Evolutionary conservation across 345 rosid genomes (phyloP), one percentile per base, ranked within the genome.

Genomic region (Bruguiera sexangula): DNA sequence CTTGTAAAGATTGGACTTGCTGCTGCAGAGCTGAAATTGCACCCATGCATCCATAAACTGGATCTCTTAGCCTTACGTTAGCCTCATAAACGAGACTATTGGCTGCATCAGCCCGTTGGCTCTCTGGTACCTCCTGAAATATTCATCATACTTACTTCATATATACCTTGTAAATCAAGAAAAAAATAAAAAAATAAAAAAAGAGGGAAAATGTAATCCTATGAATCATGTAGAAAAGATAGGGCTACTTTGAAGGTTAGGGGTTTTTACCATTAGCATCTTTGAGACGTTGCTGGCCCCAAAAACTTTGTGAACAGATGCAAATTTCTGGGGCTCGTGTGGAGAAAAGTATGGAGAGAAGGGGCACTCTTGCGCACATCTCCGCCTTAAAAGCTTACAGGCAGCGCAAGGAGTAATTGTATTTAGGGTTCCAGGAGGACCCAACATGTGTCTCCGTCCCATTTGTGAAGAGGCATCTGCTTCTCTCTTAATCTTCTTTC

Each of bases 271-370:
- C 96, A 83, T 81, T 26, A 94, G 85, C 95, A 94, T 82, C 86
- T 91, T 94, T 57, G 98, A 91, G 87, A 91, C 97, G 67, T 94
- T 94, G 80, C 98, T 94, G 66, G 98, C 98, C 34, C 98, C 98
- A 65, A 94, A 94, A 67, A 94, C 96, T 80, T 85, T 94, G 77
- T 94, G 98, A 66, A 94, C 96, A 6, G 96, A 86, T 30, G 98
- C 96, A 68, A 94, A 94, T 75, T 89, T 94, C 50, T 94, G 93
- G 62, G 98, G 96, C 67, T 94, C 97, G 26, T 89, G 97, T 6
- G 98, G 98, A 7, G 98, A 94, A 76, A 94, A 94, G 76, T 94
- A 94, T 0, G 98, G 98, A 43, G 92, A 89, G 80, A 94, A 94
- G 4, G 98, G 97, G 69, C 98, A 94, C 74, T 94, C 98, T 71